Evolutionary conservation across 2,329 filamentous ascomycete species (phyloP), one percentile per base, ranked within the genome.

Genomic region (Nannizziopsis arthrosporioides): DNA sequence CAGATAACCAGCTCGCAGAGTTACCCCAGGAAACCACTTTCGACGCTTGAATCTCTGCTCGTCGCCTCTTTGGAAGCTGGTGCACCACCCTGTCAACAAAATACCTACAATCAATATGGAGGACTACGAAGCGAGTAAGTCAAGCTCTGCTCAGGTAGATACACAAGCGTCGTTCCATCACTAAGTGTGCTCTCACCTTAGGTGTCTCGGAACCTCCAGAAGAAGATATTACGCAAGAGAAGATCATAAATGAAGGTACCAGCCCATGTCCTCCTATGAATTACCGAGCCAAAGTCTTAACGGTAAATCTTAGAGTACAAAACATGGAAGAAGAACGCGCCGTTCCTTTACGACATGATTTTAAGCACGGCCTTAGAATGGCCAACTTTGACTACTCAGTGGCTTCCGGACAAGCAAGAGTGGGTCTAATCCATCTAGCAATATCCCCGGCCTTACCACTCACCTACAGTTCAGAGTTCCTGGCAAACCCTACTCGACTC

Each of bases 251-350:
- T 59, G 92, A 98, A 73, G 85, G 84, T 84, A 71, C 15, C 19
- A 31, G 34, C 12, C 30, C 8, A 8, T 9, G 3, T 30, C 19
- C 4, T 38, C 11, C 35, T 10, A 2, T 17, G 32, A n/a, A 18
- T 11, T 5, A 31, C n/a, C 18, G 39, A 11, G 44, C 37, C 12
- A 17, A 18, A 31, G 11, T 9, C 8, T 7, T 35, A 44, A 17
- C 47, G 14, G 38, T 38, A 18, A n/a, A 10, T 40, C 32, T 36
- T 59, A 88, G 92, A 98, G 67, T 98, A 98, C 78, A 98, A 98
- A 68, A 95, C 90, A 56, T 98, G 92, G 92, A 98, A 98, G 76
- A 98, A 98, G 75, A 98, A 98, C 69, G 87, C 85, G 55, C 89
- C 92, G 2, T 96, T 96, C 63, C 83, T 98, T 59, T 98, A 98